Evolutionary conservation across 495 filamentous ascomycete species (phyloP), one percentile per base, ranked within the genome.

Genomic region (Neurospora tetraspora): DNA sequence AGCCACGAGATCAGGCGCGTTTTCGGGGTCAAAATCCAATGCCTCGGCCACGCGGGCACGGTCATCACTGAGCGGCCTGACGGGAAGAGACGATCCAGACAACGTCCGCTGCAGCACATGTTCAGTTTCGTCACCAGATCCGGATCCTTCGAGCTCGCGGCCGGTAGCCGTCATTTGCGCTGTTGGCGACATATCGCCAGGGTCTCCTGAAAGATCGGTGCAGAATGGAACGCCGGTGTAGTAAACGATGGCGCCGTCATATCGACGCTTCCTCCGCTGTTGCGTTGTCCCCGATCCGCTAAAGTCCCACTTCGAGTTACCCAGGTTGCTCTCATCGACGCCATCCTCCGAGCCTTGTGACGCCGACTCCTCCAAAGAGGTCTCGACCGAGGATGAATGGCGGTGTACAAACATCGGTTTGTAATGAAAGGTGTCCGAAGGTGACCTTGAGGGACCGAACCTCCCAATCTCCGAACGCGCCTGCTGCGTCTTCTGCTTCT

Each of bases 181-280:
- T 71, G 73, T 77, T 65, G 78, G 78, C 5, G 80, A 86, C 39
- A 77, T 74, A 72, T 78, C 83, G 70, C 77, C 79, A 61, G 82
- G 80, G 76, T 92, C 89, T n/a, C 89, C 87, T 68, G 88, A 91
- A 5, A 94, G 84, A 81, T 95, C 92, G 14, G 89, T 93, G 79
- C 88, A 94, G 78, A 94, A 95, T 2, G 84, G 85, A 7, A 90
- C 89, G 34, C 88, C 87, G 71, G 90, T 91, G 80, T 94, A 95
- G 78, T 91, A 95, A 68, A 93, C 91, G 75, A 94, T 93, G 23
- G 92, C 90, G 14, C 93, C 92, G 76, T 88, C 89, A 20, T 85
- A 85, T 14, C 80, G 82, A 42, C 80, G 82, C 70, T 76, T 84
- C 73, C 81, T 82, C 70, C 83, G 81, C 69, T 82, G 53, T 36